Percentiles rank a stretch among this genome's conserved stretches.
phyloP scores from a whole-genome alignment of 169 alveolate genomes.

The Plasmodium falciparum region DNA sequence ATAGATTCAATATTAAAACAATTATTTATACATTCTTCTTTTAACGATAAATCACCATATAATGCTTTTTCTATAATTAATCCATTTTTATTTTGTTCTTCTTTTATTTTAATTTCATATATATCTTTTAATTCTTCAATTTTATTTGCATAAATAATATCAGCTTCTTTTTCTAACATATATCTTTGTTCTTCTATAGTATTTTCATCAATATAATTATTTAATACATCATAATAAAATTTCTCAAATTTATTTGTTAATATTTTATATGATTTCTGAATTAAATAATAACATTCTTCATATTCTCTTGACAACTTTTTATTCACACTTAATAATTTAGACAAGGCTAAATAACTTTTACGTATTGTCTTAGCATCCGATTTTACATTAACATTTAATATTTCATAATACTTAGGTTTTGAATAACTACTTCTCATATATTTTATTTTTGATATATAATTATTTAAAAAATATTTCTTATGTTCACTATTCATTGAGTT shows the following conservation, averaged over 20 bases:
- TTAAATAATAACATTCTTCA: conserved; percentile 42
- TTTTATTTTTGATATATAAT: conserved; percentile 50
- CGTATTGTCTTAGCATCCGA: conserved; percentile 40
- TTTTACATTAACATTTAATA: conserved; percentile 28
- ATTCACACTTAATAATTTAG: conserved; percentile 50
- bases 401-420: conserved; percentile 49
- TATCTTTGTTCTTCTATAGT: conserved; percentile 26
- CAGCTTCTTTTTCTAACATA: conserved; percentile 36
- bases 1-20: conserved; percentile 38
- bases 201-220: conserved; percentile 37
- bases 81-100: conserved; percentile 46
- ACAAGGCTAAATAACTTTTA: conserved; percentile 46
- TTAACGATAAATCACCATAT: conserved; percentile 57
- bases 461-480: conserved; percentile 22
- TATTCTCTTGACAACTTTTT: conserved; percentile 57
- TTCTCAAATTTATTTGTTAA: conserved; percentile 47
- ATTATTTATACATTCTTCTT: conserved; percentile 47
- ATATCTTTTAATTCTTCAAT: conserved; percentile 34
- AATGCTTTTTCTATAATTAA: conserved; percentile 62
- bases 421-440: neutral
- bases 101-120: conserved; percentile 24
- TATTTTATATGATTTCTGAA: conserved; percentile 49
- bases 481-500: conserved; percentile 43
- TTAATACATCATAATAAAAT: conserved; percentile 62
- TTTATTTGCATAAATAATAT: conserved; percentile 40